These are phyloP conservation scores for Dioszegia aurantiaca DNA, from an alignment of 768 basidiomycete genomes.

Conservation along the genomic window DNA sequence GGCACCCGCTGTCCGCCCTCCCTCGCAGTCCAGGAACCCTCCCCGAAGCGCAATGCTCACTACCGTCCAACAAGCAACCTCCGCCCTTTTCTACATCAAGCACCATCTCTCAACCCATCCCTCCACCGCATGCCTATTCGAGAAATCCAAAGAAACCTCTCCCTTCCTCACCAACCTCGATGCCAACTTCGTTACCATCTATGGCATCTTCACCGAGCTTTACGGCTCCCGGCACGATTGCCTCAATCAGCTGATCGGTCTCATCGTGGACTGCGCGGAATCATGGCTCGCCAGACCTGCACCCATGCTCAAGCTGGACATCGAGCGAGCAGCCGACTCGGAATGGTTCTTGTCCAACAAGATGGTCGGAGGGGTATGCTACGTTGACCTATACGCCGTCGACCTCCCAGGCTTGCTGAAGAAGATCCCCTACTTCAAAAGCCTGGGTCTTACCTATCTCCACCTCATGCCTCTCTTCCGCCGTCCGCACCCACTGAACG, in stretches of 20 bases:
- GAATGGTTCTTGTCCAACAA: slow-evolving; percentile 17
- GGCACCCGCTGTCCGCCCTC: too few relatives aligned
- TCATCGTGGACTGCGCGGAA: slow-evolving; percentile 5
- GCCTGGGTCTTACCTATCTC: slow-evolving; percentile 14
- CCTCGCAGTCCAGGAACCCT: too few relatives aligned
- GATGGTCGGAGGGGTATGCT: slow-evolving; percentile 18
- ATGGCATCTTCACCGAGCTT: slow-evolving; percentile 17
- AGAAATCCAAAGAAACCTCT: too few relatives aligned
- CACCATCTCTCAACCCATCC: not conserved
- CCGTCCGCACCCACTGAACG: slow-evolving; percentile 11
- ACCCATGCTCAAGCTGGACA: slow-evolving; percentile 9
- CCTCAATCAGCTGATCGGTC: slow-evolving; percentile 9
- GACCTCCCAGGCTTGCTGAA: not conserved
- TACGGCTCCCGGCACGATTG: slow-evolving; percentile 15
- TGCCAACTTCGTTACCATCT: slow-evolving; percentile 16
- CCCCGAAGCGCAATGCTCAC: too few relatives aligned
- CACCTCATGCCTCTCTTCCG: slow-evolving; percentile 16
- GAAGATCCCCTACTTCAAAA: slow-evolving; percentile 17
- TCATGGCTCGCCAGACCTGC: slow-evolving; percentile 10
- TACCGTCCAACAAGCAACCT: too few relatives aligned
- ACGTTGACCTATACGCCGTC: slow-evolving; percentile 16
- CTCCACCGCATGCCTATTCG: not conserved
- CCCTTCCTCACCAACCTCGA: too few relatives aligned
- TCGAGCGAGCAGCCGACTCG: not conserved
- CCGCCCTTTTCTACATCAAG: not conserved